A percentile compares a stretch with the other conserved stretches of the same genome.
Conservation (phyloP, 805 yeast genomes). For the Kurtzmaniella cleridarum region DNA sequence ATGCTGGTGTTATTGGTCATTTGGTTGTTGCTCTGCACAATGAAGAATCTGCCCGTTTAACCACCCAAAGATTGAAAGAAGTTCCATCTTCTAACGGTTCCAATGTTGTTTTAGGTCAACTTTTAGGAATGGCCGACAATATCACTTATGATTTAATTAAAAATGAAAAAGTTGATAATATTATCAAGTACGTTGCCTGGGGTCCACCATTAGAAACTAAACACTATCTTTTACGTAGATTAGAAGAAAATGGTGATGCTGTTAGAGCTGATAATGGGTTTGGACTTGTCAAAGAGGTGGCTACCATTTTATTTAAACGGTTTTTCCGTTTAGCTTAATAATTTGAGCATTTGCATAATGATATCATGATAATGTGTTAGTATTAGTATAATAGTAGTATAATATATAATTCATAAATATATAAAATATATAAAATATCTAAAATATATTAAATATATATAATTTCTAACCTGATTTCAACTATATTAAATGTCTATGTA, state of each 20-base stretch:
- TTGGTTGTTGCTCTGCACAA: conserved; percentile 92
- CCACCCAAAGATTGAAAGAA: conserved; percentile 47
- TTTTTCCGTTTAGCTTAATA: conserved; percentile 6
- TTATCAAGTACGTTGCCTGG: conserved; percentile 95
- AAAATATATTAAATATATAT: no score
- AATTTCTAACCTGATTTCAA: no score
- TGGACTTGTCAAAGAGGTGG: conserved; percentile 58
- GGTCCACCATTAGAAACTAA: conserved; percentile 94
- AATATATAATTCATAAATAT: not conserved
- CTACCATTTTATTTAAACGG: conserved; percentile 20
- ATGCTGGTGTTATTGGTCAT: conserved; percentile 57
- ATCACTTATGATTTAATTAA: conserved; percentile 70
- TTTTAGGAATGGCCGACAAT: conserved; percentile 93
- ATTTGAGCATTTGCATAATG: not conserved
- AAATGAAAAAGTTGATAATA: conserved; percentile 60
- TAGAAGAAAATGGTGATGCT: conserved; percentile 95
- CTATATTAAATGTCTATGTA: not conserved
- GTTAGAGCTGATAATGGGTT: conserved; percentile 81
- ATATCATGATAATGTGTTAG: not conserved
- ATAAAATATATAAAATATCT: no score
- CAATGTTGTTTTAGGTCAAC: conserved; percentile 81
- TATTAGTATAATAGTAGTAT: not conserved
- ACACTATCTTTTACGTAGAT: conserved; percentile 80
- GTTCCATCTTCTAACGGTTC: conserved; percentile 22
- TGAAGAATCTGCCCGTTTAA: conserved; percentile 66